Conservation (phyloP, 2,329 filamentous ascomycete species). For the Mycogone perniciosa region DNA sequence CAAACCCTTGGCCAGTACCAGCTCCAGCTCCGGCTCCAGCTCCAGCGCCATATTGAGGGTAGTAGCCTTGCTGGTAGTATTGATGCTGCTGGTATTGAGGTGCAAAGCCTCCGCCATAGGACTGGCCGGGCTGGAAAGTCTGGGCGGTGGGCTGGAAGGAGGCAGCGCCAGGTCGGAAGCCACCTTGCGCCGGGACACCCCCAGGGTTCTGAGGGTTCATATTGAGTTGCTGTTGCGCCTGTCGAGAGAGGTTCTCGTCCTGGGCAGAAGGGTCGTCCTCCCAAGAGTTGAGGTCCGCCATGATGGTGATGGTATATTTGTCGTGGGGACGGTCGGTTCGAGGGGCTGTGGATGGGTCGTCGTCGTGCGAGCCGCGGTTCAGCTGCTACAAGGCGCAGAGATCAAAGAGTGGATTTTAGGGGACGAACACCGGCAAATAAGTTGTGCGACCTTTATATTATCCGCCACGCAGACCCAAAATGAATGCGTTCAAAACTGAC, state of each 20-base stretch:
- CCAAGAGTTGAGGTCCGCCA: constrained; percentile 93
- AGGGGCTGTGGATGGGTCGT: neutral
- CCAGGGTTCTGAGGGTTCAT: constrained; percentile 50
- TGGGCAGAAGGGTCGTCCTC: constrained; percentile 78
- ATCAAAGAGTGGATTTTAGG: neutral
- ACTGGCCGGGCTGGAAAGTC: constrained; percentile 66
- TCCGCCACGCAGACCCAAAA: constrained; percentile 8
- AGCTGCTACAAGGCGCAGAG: neutral
- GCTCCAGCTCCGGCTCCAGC: too few relatives aligned
- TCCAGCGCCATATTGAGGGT: constrained; percentile 46
- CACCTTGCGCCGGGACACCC: constrained; percentile 33
- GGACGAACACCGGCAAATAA: neutral
- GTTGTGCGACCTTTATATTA: neutral
- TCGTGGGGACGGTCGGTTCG: constrained; percentile 1
- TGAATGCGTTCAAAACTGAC: constrained; percentile 10
- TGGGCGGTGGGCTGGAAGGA: constrained; percentile 69
- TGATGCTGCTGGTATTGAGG: constrained; percentile 50
- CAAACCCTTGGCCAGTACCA: constrained; percentile 40
- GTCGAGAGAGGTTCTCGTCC: constrained; percentile 71
- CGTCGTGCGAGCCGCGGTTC: neutral
- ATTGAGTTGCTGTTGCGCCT: constrained; percentile 70
- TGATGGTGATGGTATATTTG: constrained; percentile 37
- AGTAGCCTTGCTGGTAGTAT: constrained; percentile 50
- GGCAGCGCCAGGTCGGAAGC: constrained; percentile 47
- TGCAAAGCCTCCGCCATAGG: constrained; percentile 51